Conservation (phyloP, 148 eudicot genomes). For the Rhododendron ferrugineum region DNA sequence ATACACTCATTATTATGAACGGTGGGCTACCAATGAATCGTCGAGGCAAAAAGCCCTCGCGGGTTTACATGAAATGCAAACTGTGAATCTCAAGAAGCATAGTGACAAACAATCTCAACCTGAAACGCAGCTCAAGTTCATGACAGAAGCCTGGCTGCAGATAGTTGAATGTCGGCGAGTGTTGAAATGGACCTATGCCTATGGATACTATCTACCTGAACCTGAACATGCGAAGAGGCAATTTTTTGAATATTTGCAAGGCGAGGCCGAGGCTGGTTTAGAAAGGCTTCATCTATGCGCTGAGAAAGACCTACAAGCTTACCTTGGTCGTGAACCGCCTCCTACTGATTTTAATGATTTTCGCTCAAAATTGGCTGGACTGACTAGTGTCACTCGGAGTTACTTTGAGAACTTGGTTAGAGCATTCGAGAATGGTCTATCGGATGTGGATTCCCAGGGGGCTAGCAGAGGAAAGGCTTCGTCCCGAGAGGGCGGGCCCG, state of each 20-base stretch:
- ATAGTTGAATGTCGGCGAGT: conserved; percentile 48
- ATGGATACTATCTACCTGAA: conserved; percentile 40
- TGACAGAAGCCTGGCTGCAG: conserved; percentile 80
- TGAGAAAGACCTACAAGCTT: conserved; percentile 17
- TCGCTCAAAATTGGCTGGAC: conserved; percentile 20
- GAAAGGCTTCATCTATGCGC: conserved; percentile 31
- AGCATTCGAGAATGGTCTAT: conserved; percentile 72
- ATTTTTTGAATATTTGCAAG: conserved; percentile 52
- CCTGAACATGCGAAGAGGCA: conserved; percentile 27
- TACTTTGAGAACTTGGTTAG: conserved; percentile 81
- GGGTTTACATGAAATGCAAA: conserved; percentile 59
- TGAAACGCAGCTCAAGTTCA: conserved; percentile 66
- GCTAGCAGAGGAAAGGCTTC: conserved; percentile 37
- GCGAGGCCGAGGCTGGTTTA: conserved; percentile 29
- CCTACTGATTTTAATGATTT: conserved; percentile 1
- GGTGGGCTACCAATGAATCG: conserved; percentile 46
- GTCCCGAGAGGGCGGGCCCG: conserved; percentile 30
- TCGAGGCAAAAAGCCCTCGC: conserved; percentile 38
- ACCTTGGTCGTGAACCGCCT: conserved; percentile 11
- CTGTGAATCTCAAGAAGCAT: conserved; percentile 42
- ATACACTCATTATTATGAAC: conserved; percentile 50
- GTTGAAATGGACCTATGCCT: conserved; percentile 52
- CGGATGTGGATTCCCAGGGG: conserved; percentile 53
- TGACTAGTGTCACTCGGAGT: conserved; percentile 56
- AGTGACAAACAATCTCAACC: conserved; percentile 58